Conservation (phyloP, 2,329 filamentous ascomycete genomes). For the Corynespora cassiicola region DNA sequence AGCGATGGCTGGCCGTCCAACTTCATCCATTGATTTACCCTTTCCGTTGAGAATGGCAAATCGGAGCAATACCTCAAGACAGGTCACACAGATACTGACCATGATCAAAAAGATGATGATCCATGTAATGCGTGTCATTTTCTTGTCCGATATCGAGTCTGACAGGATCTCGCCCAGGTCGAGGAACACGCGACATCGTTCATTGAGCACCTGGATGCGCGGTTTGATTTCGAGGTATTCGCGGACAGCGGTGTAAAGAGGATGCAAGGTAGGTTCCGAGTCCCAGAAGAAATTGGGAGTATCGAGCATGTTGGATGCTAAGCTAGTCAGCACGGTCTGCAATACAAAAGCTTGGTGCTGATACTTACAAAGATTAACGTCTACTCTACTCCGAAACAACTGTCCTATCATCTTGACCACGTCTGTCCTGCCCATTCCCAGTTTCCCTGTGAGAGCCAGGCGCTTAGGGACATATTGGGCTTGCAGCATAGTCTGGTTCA, state of each 20-base stretch:
- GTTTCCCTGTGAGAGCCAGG: slow-evolving; percentile 84
- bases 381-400: slow-evolving; percentile 91
- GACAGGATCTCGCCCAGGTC: slow-evolving; percentile 94
- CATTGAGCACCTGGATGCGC: slow-evolving; percentile 95
- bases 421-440: slow-evolving; percentile 90
- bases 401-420: slow-evolving; percentile 91
- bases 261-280: slow-evolving; percentile 91
- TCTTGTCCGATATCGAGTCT: slow-evolving; percentile 89
- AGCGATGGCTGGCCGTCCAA: slow-evolving; percentile 21
- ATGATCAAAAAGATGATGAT: slow-evolving; percentile 96
- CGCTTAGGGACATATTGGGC: slow-evolving; percentile 91
- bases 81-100: slow-evolving; percentile 88
- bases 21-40: slow-evolving; percentile 21
- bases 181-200: slow-evolving; percentile 93
- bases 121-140: slow-evolving; percentile 97
- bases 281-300: slow-evolving; percentile 99
- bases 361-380: slow-evolving; percentile 92
- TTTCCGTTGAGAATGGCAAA: slow-evolving; percentile 59
- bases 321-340: slow-evolving; percentile 4
- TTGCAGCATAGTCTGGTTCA: slow-evolving; percentile 91
- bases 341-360: slow-evolving; percentile 10
- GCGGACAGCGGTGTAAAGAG: slow-evolving; percentile 90
- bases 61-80: slow-evolving; percentile 84
- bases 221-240: slow-evolving; percentile 98
- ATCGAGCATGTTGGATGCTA: slow-evolving; percentile 93